Evolutionary conservation across 257 asterid species (phyloP), one percentile per base, ranked within the genome.

Genomic region (Nyctanthes arbortristis): DNA sequence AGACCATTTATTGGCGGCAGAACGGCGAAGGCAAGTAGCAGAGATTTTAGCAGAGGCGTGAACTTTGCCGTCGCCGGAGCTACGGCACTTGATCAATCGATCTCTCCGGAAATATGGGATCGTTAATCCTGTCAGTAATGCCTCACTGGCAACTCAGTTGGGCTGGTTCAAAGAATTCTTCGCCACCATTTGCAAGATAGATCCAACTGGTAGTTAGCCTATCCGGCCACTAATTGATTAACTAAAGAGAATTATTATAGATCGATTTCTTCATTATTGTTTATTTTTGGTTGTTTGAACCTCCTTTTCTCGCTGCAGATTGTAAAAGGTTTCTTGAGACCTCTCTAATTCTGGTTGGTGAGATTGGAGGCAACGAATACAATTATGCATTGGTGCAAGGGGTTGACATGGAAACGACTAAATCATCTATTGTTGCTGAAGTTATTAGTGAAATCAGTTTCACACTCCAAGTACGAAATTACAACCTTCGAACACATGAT

Each of bases 281-380:
- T 45, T 14, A 29, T 32, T 40, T n/a, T n/a, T n/a, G n/a, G n/a
- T n/a, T n/a, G n/a, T n/a, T n/a, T n/a, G n/a, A n/a, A n/a, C n/a
- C n/a, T n/a, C n/a, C n/a, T n/a, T n/a, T 25, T 35, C 2, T 32
- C 30, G 24, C 13, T 32, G 29, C 70, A 87, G 89, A 79, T 49
- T 72, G 80, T 31, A 65, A 69, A 31, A 59, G 58, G 33, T 78
- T 35, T 30, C 78, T 88, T 0, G 8, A 64, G 3, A 81, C 37
- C 8, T 74, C 89, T 5, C 43, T 85, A 47, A 55, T 84, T 74
- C n/a, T 88, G 4, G 10, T 85, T 76, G 90, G 90, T 20, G 82
- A 79, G 75, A 79, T 88, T 6, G 95, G 95, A 63, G 94, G 87
- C 69, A 84, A 85, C 68, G 94, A 87, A 65, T 79, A 80, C 78